Conservation (phyloP, 345 rosid species). For the Pistacia integerrima region DNA sequence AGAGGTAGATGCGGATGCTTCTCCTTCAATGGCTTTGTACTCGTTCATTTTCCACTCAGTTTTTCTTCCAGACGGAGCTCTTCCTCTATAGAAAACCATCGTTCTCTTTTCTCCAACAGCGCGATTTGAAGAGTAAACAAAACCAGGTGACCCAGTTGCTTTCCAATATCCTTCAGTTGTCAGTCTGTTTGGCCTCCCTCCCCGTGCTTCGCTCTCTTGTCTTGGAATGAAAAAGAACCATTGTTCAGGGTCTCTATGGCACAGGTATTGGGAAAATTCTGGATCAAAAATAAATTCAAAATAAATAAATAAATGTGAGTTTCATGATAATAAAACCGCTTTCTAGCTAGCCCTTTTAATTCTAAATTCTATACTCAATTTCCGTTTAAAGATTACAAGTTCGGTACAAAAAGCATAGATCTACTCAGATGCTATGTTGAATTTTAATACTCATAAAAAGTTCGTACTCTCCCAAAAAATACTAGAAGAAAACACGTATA, state of each 20-base stretch:
- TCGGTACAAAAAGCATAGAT: too few species aligned
- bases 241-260: conserved; percentile 32
- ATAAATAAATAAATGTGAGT: not conserved
- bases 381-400: not conserved
- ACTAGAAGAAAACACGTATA: too few species aligned
- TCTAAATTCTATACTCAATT: not conserved
- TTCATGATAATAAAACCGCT: not conserved
- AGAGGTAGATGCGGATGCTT: conserved; percentile 5
- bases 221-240: conserved; percentile 36
- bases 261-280: conserved; percentile 31
- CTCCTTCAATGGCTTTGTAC: conserved; percentile 28
- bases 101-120: conserved; percentile 40
- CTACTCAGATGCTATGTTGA: not conserved
- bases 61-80: conserved; percentile 42
- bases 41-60: conserved; percentile 55
- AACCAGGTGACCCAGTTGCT: conserved; percentile 47
- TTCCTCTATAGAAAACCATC: conserved; percentile 49
- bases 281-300: not conserved
- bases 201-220: conserved; percentile 37
- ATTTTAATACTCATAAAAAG: not conserved
- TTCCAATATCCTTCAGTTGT: conserved; percentile 40
- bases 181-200: conserved; percentile 43
- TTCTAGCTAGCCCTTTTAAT: not conserved
- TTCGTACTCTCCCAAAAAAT: too few species aligned
- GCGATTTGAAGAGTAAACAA: conserved; percentile 34